These are phyloP conservation scores for Didymella pomorum DNA, from an alignment of 2,329 filamentous ascomycete species.

Conservation along the genomic window DNA sequence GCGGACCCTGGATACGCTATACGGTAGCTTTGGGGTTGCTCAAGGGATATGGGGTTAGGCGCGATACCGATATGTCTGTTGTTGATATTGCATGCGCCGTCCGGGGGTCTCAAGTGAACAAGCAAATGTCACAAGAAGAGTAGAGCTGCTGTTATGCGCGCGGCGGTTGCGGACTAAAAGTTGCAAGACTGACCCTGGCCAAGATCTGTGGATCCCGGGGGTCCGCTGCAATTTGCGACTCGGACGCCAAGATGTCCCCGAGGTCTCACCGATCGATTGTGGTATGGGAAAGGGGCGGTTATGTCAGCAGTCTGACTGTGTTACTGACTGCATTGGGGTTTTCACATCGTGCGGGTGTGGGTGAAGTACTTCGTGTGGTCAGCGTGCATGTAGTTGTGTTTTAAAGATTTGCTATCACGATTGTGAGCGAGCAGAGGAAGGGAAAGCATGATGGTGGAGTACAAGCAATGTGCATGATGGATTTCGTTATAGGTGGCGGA, in stretches of 20 bases:
- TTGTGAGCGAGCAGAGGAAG: neutral
- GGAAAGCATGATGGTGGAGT: neutral
- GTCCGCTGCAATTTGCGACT: conserved; percentile 25
- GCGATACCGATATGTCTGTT: neutral
- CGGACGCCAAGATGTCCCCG: conserved; percentile 22
- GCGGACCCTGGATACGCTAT: conserved; percentile 4
- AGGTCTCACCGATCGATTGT: neutral
- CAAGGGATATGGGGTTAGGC: neutral
- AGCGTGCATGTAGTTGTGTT: neutral
- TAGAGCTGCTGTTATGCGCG: neutral
- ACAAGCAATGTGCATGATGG: no score
- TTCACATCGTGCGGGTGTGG: neutral
- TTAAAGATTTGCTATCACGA: neutral
- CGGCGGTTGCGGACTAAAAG: conserved; percentile 12
- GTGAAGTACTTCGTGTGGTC: neutral
- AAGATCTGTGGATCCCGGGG: conserved; percentile 4
- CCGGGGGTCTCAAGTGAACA: neutral
- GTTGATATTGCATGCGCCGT: neutral
- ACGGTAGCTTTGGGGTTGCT: neutral
- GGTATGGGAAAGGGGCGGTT: neutral
- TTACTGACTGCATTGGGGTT: neutral
- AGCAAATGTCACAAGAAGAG: conserved; percentile 9
- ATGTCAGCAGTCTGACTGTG: conserved; percentile 1
- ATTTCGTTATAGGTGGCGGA: neutral
- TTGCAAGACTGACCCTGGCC: conserved; percentile 6